Evolutionary conservation across 2,329 filamentous ascomycete genomes (phyloP), one percentile per base, ranked within the genome.

Genomic region (Claviceps cyperi): DNA sequence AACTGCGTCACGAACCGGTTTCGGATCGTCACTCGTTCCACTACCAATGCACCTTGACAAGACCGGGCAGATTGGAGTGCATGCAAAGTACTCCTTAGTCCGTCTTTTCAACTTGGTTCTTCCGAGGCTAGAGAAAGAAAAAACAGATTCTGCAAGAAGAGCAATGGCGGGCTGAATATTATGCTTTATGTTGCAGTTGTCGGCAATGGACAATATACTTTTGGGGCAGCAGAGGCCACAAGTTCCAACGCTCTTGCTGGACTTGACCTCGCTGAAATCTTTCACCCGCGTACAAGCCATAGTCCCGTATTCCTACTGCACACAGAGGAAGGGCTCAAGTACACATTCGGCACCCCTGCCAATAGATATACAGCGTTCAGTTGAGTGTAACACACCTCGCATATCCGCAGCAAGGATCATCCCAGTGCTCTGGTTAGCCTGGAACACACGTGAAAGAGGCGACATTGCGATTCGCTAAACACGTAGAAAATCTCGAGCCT

Each of bases 401-500:
- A 49, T 37, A 38, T 44, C 28, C 17, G 19, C 28, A 24, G 28
- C 47, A n/a, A 38, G 41, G 47, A 35, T 38, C 38, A 49, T 49
- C 47, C 47, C 47, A 13, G 47, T 19, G 40, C 47, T 49, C 40
- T 38, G 39, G 40, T 44, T 49, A 45, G 32, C 19, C 35, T 44
- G 21, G 19, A 44, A 15, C 19, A 28, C 41, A 22, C 41, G 41
- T 35, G 47, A 28, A 28, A 9, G 38, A 48, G 37, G 37, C 17
- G 36, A 43, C 6, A 22, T 19, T 38, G n/a, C 15, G 3, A 38
- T 49, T 43, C 38, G 32, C 47, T 38, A 17, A 17, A 44, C 3
- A 2, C 9, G 21, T 11, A 8, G 32, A 28, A 6, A 47, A 39
- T n/a, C 28, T 15, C 24, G 36, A 36, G 15, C 36, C 19, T 17